A percentile compares a stretch with the other conserved stretches of the same genome.
Evolutionary conservation across 1,284 basidiomycete genomes (phyloP).

Genomic region (Neotropicomus parvogracilis): DNA sequence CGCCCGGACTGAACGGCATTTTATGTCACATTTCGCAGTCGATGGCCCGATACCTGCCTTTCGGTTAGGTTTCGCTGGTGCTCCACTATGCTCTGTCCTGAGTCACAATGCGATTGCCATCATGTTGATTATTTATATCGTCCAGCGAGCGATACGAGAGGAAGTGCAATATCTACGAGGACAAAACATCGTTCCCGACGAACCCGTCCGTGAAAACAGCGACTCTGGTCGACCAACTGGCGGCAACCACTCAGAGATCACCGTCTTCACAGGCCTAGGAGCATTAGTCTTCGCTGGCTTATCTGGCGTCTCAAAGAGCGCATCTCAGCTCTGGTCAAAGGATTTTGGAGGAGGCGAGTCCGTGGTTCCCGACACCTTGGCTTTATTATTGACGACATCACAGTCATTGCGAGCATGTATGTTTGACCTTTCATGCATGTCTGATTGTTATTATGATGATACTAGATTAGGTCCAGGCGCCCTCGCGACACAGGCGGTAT

Average conservation of each 20-base stretch:
- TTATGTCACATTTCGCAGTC: constrained; percentile 12
- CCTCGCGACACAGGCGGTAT: constrained; percentile 28
- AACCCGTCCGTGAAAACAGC: constrained; percentile 2
- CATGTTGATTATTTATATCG: constrained; percentile 25
- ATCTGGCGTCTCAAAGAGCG: constrained; percentile 23
- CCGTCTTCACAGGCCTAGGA: constrained; percentile 21
- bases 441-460: constrained; percentile 4
- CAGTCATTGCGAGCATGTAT: constrained; percentile 29
- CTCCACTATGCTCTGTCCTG: constrained; percentile 27
- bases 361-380: background rate
- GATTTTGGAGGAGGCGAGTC: constrained; percentile 28
- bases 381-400: constrained; percentile 9
- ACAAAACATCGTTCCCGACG: constrained; percentile 14
- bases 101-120: constrained; percentile 27
- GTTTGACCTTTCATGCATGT: background rate
- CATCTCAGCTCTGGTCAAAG: constrained; percentile 32
- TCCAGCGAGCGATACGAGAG: constrained; percentile 18
- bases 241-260: background rate
- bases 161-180: constrained; percentile 18
- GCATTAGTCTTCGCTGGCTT: constrained; percentile 17
- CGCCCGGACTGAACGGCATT: background rate
- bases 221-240: background rate
- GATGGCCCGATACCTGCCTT: constrained; percentile 28
- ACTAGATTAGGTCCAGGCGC: constrained; percentile 26
- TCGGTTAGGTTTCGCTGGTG: constrained; percentile 28